These are phyloP conservation scores for Colletotrichum sidae DNA, from an alignment of 2,329 filamentous ascomycete species.

Conservation along the genomic window DNA sequence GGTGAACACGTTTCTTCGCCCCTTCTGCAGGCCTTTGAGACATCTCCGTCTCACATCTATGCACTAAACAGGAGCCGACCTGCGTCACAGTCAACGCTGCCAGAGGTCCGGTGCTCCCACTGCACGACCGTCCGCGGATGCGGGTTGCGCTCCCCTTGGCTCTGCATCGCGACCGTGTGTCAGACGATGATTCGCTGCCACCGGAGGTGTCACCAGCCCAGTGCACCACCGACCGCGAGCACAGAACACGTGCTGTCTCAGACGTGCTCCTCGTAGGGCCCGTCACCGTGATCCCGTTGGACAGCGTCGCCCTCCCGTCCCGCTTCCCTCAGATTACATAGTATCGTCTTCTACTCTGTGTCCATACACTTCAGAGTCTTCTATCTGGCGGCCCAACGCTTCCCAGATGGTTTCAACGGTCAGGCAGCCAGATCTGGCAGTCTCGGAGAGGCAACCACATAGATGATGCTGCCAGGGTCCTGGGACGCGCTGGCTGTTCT, in stretches of 20 bases:
- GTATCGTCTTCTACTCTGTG: neutral
- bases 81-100: slow-evolving; percentile 7
- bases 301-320: neutral
- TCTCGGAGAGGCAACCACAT: slow-evolving; percentile 29
- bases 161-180: slow-evolving; percentile 31
- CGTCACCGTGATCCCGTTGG: slow-evolving; percentile 10
- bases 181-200: slow-evolving; percentile 35
- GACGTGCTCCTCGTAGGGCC: slow-evolving; percentile 10
- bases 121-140: slow-evolving; percentile 15
- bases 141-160: slow-evolving; percentile 26
- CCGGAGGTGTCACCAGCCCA: slow-evolving; percentile 23
- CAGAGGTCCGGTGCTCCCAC: slow-evolving; percentile 11
- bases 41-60: slow-evolving; percentile 19
- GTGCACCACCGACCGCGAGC: slow-evolving; percentile 16
- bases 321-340: slow-evolving; percentile 4
- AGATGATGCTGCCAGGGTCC: slow-evolving; percentile 18
- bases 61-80: slow-evolving; percentile 15
- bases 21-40: slow-evolving; percentile 21
- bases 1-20: neutral
- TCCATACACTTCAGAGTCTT: slow-evolving; percentile 5
- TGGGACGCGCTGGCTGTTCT: slow-evolving; percentile 3
- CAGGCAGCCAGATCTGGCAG: slow-evolving; percentile 30
- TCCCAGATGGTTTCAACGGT: slow-evolving; percentile 3
- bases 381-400: slow-evolving; percentile 30
- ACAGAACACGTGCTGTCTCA: slow-evolving; percentile 28